These are phyloP conservation scores for Pistacia atlantica DNA, from an alignment of 345 rosid species.

Conservation along the genomic window DNA sequence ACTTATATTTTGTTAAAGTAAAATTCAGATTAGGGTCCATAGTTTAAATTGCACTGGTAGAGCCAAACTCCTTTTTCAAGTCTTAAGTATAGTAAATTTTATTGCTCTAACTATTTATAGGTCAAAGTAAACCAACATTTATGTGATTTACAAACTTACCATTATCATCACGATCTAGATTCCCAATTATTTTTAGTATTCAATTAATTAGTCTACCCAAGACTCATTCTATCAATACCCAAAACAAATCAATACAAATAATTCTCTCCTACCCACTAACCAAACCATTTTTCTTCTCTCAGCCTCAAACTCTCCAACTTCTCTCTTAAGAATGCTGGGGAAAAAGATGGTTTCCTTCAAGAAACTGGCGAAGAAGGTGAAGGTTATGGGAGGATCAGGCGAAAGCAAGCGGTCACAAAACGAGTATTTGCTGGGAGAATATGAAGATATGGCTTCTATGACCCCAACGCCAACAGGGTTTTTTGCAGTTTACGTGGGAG, in stretches of 20 bases:
- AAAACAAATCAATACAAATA: conserved; percentile 13
- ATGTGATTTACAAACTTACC: neutral
- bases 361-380: conserved; percentile 80
- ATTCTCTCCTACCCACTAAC: conserved; percentile 12
- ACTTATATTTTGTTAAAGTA: too few species aligned
- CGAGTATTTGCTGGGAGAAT: conserved; percentile 47
- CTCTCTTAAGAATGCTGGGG: conserved; percentile 50
- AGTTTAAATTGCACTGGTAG: neutral
- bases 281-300: neutral
- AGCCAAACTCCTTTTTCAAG: too few species aligned
- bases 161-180: neutral
- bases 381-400: conserved; percentile 38
- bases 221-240: conserved; percentile 18
- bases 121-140: conserved; percentile 20
- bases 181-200: neutral
- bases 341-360: conserved; percentile 72
- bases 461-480: conserved; percentile 64
- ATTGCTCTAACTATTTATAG: neutral
- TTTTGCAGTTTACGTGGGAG: conserved; percentile 81
- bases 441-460: conserved; percentile 26
- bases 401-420: conserved; percentile 29
- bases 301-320: neutral
- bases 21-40: neutral
- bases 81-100: neutral
- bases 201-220: neutral